phyloP scores from a whole-genome alignment of 306 rosid genomes.

The Datisca glomerata region DNA sequence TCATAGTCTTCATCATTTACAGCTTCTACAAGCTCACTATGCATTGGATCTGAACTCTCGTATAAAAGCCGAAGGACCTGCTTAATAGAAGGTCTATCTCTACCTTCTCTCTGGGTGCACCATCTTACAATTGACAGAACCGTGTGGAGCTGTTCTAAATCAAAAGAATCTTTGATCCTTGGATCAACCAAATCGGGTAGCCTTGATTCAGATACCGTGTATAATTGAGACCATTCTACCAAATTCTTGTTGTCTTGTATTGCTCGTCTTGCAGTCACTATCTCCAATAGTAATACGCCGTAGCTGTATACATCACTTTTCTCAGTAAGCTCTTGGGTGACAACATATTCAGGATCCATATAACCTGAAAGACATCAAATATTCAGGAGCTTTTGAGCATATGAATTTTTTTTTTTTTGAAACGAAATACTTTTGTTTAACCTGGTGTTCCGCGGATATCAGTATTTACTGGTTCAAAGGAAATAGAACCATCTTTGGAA shows the following conservation, averaged over 20 bases:
- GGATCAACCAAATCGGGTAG: conserved; percentile 71
- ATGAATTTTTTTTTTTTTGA: too few species aligned
- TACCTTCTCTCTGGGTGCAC: conserved; percentile 93
- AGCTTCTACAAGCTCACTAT: conserved; percentile 51
- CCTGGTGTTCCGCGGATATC: conserved; percentile 95
- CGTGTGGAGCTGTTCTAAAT: conserved; percentile 76
- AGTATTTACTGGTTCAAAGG: conserved; percentile 75
- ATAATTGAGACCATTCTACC: conserved; percentile 81
- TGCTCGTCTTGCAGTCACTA: conserved; percentile 72
- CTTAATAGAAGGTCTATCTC: conserved; percentile 75
- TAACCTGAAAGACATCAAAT: conserved; percentile 76
- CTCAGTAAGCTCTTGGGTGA: conserved; percentile 91
- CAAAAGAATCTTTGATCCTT: conserved; percentile 47
- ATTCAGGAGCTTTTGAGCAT: too few species aligned
- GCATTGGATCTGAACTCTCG: conserved; percentile 87
- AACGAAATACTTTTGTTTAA: too few species aligned
- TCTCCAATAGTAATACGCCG: conserved; percentile 76
- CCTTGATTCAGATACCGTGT: conserved; percentile 46
- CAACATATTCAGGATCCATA: conserved; percentile 93
- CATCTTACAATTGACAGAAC: conserved; percentile 60
- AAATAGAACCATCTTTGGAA: conserved; percentile 68
- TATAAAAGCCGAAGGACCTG: conserved; percentile 87
- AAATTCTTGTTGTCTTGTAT: conserved; percentile 68
- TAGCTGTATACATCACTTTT: conserved; percentile 92
- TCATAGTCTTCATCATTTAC: conserved; percentile 51